phyloP scores from a whole-genome alignment of 495 filamentous ascomycete genomes.

The Hyaloscypha variabilis region DNA sequence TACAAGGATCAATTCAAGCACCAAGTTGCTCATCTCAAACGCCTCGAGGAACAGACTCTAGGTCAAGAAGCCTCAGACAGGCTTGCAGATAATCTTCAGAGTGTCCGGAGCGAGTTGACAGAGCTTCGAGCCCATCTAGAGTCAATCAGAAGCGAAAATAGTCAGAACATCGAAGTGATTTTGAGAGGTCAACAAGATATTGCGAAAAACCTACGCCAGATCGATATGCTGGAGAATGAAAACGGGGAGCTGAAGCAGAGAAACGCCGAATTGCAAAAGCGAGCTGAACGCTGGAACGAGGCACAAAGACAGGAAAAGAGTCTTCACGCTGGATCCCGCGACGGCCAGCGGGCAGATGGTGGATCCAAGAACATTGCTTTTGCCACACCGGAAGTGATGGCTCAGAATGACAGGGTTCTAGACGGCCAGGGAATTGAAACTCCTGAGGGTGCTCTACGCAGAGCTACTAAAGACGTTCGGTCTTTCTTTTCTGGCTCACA shows the following conservation, averaged over 20 bases:
- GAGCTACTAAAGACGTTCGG: not conserved
- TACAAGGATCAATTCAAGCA: slow-evolving; percentile 31
- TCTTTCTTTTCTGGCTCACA: not conserved
- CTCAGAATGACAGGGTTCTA: not conserved
- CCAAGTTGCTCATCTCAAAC: slow-evolving; percentile 29
- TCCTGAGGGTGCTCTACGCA: not conserved
- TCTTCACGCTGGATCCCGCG: not conserved
- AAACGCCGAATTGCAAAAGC: not conserved
- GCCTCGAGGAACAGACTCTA: slow-evolving; percentile 24
- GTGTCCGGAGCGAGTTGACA: slow-evolving; percentile 2
- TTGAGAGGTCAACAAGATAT: slow-evolving; percentile 4
- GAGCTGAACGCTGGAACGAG: not conserved
- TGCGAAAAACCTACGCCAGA: not conserved
- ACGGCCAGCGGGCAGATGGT: not conserved
- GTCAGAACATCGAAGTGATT: not conserved
- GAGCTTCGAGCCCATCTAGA: slow-evolving; percentile 6
- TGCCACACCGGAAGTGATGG: not conserved
- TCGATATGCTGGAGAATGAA: slow-evolving; percentile 9
- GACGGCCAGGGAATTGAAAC: not conserved
- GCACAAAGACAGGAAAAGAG: not conserved
- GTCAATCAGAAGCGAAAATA: not conserved
- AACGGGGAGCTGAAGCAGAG: not conserved
- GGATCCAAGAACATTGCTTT: not conserved
- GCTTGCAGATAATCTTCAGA: slow-evolving; percentile 23
- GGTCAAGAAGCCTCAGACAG: slow-evolving; percentile 10